phyloP scores from a whole-genome alignment of 208 protist genomes.

The Acanthamoeba divionensis region DNA sequence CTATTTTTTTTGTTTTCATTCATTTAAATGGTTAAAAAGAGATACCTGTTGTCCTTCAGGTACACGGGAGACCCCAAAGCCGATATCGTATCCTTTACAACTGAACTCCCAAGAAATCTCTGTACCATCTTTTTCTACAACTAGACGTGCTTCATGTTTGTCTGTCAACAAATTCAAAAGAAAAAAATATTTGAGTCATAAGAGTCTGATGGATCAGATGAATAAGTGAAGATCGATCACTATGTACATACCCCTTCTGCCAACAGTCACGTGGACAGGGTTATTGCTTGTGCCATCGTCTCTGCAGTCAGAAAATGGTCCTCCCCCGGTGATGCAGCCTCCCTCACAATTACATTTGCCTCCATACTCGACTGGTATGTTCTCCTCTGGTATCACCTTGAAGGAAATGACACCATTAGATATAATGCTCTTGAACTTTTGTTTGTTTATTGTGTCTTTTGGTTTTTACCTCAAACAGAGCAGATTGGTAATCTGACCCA shows the following conservation, averaged over 20 bases:
- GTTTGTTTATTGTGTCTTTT: not conserved
- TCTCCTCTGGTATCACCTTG: constrained; percentile 22
- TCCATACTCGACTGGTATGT: constrained; percentile 34
- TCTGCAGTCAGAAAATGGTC: not conserved
- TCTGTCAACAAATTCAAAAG: too few species aligned
- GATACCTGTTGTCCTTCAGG: not conserved
- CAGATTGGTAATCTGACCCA: not conserved
- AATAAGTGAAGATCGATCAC: too few species aligned
- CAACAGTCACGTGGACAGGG: not conserved
- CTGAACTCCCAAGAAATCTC: constrained; percentile 26
- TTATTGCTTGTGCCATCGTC: constrained; percentile 35
- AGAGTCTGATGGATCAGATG: too few species aligned
- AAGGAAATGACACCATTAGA: not conserved
- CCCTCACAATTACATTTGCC: not conserved
- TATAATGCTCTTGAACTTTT: not conserved
- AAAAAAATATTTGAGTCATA: too few species aligned
- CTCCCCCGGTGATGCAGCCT: constrained; percentile 25
- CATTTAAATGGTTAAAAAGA: too few species aligned
- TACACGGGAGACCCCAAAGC: not conserved
- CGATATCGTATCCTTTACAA: constrained; percentile 16
- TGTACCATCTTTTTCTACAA: not conserved
- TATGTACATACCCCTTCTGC: not conserved
- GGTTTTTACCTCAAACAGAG: not conserved
- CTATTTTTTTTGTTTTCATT: too few species aligned
- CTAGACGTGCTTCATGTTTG: not conserved